Base-by-base conservation (phyloP, 2,329 filamentous ascomycete genomes). In the Cercospora zeae-maydis region DNA sequence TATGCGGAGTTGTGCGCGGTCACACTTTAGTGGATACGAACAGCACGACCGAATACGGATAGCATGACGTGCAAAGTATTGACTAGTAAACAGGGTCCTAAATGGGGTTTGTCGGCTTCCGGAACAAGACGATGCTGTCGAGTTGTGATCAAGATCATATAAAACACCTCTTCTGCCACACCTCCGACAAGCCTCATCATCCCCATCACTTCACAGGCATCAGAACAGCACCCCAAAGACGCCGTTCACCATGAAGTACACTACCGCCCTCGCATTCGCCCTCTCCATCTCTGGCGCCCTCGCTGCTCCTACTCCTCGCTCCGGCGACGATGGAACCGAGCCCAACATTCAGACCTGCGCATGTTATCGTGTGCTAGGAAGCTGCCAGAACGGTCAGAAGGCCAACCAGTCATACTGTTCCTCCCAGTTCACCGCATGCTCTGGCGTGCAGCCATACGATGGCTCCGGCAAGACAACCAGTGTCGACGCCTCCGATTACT, bases 201-300 rank as follows among this genome's bases (percentile, higher is more conserved):
- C 49, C 2, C 31, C 11, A 27, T 33, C 49, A 52, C 3, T 19
- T 21, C 49, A 33, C 49, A 52, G 31, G 24, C 27, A 52, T 31
- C 27, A 52, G 13, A 52, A 11, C 49, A 52, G 1, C 47, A 31
- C n/a, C n/a, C n/a, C n/a, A n/a, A n/a, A n/a, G n/a, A n/a, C n/a
- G 16, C 3, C 16, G n/a, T 31, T 33, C 54, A 68, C 16, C 11
- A 68, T 68, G 66, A 68, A 68, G 66, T 39, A 52, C 49, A 31
- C 55, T 21, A 55, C 63, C 1, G 34, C 65, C 49, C 24, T 67
- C 51, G 64, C 64, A n/a, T 42, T 61, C 31, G 58, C 62, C 24
- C 54, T 67, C 36, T 58, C 62, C 5, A 42, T 56, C 33, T 52
- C 60, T 31, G 56, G 59, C 21, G 64, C 55, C 16, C 19, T 68